These are phyloP conservation scores for Biscogniauxia mediterranea DNA, from an alignment of 2,329 filamentous ascomycete species.

Conservation along the genomic window DNA sequence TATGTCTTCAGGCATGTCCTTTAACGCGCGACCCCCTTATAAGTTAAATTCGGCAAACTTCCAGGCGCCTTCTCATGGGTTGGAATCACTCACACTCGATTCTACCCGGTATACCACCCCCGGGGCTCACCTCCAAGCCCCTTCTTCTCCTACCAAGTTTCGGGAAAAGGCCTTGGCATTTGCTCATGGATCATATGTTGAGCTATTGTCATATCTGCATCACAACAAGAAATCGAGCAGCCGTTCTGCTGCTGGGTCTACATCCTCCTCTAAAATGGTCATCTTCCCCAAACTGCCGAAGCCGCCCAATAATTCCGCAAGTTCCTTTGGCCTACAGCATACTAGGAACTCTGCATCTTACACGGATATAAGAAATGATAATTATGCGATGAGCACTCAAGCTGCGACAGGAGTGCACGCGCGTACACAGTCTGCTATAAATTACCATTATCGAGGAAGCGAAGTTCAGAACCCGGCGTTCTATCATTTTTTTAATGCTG, in stretches of 20 bases:
- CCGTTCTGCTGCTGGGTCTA: slow-evolving; percentile 37
- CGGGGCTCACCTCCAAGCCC: slow-evolving; percentile 21
- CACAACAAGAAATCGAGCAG: slow-evolving; percentile 51
- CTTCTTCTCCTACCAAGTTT: slow-evolving; percentile 44
- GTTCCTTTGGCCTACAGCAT: slow-evolving; percentile 18
- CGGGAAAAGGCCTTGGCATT: slow-evolving; percentile 67
- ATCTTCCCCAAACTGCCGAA: slow-evolving; percentile 56
- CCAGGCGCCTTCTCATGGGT: slow-evolving; percentile 31
- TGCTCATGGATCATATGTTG: slow-evolving; percentile 71
- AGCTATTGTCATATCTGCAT: slow-evolving; percentile 65
- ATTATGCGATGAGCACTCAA: slow-evolving; percentile 12
- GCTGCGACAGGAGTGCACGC: slow-evolving; percentile 11
- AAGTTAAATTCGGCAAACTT: slow-evolving; percentile 19
- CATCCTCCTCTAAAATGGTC: slow-evolving; percentile 46
- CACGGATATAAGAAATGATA: slow-evolving; percentile 11
- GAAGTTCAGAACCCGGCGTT: slow-evolving; percentile 19
- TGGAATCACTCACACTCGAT: slow-evolving; percentile 35
- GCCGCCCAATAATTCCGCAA: slow-evolving; percentile 18
- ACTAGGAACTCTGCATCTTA: slow-evolving; percentile 13
- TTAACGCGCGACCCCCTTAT: slow-evolving; percentile 42
- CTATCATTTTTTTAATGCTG: slow-evolving; percentile 25
- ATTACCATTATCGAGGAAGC: slow-evolving; percentile 15
- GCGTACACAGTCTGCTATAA: slow-evolving; percentile 15
- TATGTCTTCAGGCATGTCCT: slow-evolving; percentile 13
- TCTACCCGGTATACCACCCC: slow-evolving; percentile 21